These are phyloP conservation scores for Gracilaria domingensis DNA, from an alignment of 23 red algal species.

Conservation along the genomic window DNA sequence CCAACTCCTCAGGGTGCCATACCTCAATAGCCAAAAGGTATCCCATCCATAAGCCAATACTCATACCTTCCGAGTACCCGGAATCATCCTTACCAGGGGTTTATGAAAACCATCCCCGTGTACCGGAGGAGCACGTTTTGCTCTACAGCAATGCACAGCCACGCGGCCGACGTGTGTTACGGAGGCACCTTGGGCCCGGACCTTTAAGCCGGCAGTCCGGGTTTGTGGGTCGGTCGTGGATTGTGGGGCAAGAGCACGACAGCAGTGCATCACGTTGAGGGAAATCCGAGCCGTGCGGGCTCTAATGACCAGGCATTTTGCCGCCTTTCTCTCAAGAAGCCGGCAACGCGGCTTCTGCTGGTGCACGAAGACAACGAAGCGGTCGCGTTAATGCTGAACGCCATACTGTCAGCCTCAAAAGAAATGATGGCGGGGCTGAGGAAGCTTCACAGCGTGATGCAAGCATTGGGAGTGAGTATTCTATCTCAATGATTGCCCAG, in stretches of 20 bases:
- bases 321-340: background rate
- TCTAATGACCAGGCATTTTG: background rate
- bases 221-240: background rate
- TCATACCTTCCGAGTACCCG: too few species aligned
- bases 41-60: too few species aligned
- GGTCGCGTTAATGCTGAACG: background rate
- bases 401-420: background rate
- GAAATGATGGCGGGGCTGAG: background rate
- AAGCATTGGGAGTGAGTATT: background rate
- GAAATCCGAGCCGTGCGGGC: slow-evolving; percentile 2
- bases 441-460: background rate
- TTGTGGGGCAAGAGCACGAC: background rate
- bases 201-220: background rate
- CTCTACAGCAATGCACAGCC: background rate
- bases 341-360: background rate
- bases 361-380: slow-evolving; percentile 24
- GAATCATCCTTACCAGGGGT: too few species aligned
- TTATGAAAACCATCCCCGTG: too few species aligned
- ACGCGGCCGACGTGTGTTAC: slow-evolving; percentile 1
- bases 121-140: too few species aligned
- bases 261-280: background rate
- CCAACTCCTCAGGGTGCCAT: too few species aligned
- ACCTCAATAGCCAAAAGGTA: too few species aligned
- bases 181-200: background rate
- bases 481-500: background rate